Evolutionary conservation across 2,329 filamentous ascomycete species (phyloP), one percentile per base, ranked within the genome.

Genomic region (Stemphylium vesicarium): DNA sequence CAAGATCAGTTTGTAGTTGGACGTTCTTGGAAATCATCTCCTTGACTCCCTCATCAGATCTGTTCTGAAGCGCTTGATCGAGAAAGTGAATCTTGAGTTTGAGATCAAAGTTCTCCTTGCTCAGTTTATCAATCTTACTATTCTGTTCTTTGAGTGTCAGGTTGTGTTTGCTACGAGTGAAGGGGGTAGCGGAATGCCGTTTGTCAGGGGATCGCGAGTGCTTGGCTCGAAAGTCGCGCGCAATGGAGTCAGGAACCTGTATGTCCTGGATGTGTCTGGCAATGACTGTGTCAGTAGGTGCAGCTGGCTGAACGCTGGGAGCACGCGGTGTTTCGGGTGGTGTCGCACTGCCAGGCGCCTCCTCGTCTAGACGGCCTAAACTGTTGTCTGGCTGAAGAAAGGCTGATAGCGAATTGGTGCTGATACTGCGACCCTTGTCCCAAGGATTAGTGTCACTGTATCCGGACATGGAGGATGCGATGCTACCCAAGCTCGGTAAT

Each of bases 21-120:
- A 98, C 94, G 68, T 97, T 99, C 76, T 97, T 94, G 39, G 92
- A 92, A 66, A 98, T 96, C 88, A 97, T 96, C 74, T 97, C 94
- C 78, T 96, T 96, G 73, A 99, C 89, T 60, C 93, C 92, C 77
- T 98, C 94, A 73, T 98, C 94, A 1, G 93, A 97, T 37, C 96
- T 85, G 71, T 94, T 95, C 75, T 96, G 92, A 16, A 99, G 80
- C 1, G 94, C 90, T 74, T 98, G 91, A 68, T 94, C 96, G 43
- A 99, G 84, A 71, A 97, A 99, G 82, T 49, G 46, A 13, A 49
- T 49, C 15, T 49, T 49, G 18, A 49, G 37, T 37, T 49, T 49
- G 37, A 49, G 46, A 12, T 49, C 94, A 72, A 98, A 99, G 40
- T 99, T 99, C 75, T 99, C 95, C 77, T 99, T 99, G 56, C 92